Base-by-base conservation (phyloP, 176 grass and related monocot genomes). In the Eragrostis curvula region DNA sequence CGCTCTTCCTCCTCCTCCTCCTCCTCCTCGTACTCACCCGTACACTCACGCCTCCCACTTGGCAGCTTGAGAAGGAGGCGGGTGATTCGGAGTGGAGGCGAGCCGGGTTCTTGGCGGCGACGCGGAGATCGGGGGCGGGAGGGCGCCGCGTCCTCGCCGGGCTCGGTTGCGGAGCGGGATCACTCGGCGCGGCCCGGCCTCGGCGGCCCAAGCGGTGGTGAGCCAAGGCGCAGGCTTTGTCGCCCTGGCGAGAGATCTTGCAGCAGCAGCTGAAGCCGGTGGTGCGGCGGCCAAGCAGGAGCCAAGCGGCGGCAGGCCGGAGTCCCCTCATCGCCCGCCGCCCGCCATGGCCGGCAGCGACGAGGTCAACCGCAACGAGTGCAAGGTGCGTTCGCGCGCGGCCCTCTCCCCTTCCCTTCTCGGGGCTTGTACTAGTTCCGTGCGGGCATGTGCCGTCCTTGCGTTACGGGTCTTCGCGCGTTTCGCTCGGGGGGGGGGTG, bases 321-420 rank as follows among this genome's bases (percentile, higher is more conserved):
- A 16, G 10, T 5, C 5, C 39, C 21, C 48, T 23, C 41, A 41
- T 57, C 29, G 41, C 3, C 3, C 50, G 24, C 51, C 61, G 74
- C 42, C 30, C 76, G 50, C 86, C 91, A 99, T 99, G 96, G 96
- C 96, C 32, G 96, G 96, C 69, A 93, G 93, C 85, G 94, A 99
- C 85, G 96, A 99, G 85, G 93, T 99, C 71, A 99, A 99, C 93
- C 93, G 87, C 76, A 99, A 96, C 80, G 96, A 94, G 85, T 95
- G 91, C 93, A 96, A 89, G 96, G 96, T 98, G 28, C 64, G 96
- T 98, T 23, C 64, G 70, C 46, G 40, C 72, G 21, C 12, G 2
- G 25, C 64, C 15, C 21, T 64, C 18, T 20, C 53, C 13, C 16
- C 1, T 53, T 7, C 8, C 20, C 32, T 17, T 28, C 51, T 9